phyloP scores from a whole-genome alignment of 768 basidiomycete genomes.

The Boletus pseudopeckii region DNA sequence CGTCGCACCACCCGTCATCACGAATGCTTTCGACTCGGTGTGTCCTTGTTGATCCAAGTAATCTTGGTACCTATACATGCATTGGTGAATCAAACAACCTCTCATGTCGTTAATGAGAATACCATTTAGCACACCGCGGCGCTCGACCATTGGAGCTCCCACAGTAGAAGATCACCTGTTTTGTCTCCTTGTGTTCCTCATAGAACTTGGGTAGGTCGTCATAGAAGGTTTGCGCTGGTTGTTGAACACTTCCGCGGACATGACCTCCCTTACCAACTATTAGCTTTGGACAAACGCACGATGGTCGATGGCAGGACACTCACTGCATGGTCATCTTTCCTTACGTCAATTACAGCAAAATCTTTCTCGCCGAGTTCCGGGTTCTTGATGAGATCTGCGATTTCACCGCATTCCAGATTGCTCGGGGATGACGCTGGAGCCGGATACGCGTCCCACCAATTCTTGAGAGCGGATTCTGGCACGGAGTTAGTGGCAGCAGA shows the following conservation, averaged over 20 bases:
- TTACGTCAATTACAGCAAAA: conserved; percentile 49
- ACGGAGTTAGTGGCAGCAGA: background rate
- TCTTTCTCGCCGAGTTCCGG: conserved; percentile 11
- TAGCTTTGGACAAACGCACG: background rate
- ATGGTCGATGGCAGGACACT: conserved; percentile 2
- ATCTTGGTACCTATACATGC: conserved; percentile 46
- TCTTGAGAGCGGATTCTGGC: conserved; percentile 28
- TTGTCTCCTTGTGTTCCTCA: conserved; percentile 37
- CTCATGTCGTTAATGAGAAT: conserved; percentile 1
- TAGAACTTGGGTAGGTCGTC: conserved; percentile 42
- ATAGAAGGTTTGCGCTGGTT: conserved; percentile 49
- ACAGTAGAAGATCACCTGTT: conserved; percentile 53
- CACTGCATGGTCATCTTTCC: conserved; percentile 45
- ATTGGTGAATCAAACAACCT: background rate
- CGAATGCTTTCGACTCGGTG: conserved; percentile 37
- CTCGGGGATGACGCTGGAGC: conserved; percentile 28
- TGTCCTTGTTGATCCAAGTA: conserved; percentile 34
- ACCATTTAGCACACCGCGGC: conserved; percentile 57
- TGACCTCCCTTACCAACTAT: conserved; percentile 45
- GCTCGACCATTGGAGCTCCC: conserved; percentile 49
- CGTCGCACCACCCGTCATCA: conserved; percentile 43
- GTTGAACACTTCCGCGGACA: conserved; percentile 48
- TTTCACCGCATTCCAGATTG: conserved; percentile 34
- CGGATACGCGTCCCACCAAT: conserved; percentile 59
- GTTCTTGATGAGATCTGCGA: conserved; percentile 32